These are phyloP conservation scores for Pseudogymnoascus sp. DNA, from an alignment of 2,329 filamentous ascomycete genomes.

Conservation along the genomic window DNA sequence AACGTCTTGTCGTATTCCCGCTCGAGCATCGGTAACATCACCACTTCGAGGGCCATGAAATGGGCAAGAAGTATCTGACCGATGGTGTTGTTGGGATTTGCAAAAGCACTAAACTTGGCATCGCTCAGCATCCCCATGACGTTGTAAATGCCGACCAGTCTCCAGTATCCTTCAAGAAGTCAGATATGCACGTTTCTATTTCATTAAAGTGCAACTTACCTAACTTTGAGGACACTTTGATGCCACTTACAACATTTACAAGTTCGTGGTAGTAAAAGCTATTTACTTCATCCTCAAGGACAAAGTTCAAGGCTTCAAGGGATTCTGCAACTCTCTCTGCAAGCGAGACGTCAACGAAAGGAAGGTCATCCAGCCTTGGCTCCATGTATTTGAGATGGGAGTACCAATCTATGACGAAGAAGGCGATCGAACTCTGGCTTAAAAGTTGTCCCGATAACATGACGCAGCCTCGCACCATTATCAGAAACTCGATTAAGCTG, in stretches of 20 bases:
- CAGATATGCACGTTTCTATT: constrained; percentile 9
- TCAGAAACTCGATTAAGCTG: constrained; percentile 52
- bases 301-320: constrained; percentile 34
- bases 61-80: constrained; percentile 37
- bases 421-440: constrained; percentile 40
- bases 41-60: constrained; percentile 37
- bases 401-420: constrained; percentile 37
- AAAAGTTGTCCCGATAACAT: constrained; percentile 47
- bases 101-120: constrained; percentile 34
- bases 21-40: constrained; percentile 33
- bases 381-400: constrained; percentile 35
- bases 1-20: constrained; percentile 23
- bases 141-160: constrained; percentile 34
- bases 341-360: constrained; percentile 38
- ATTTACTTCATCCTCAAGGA: constrained; percentile 36
- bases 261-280: constrained; percentile 38
- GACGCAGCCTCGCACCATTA: constrained; percentile 48
- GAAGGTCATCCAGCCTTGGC: constrained; percentile 38
- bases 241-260: constrained; percentile 33
- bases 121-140: constrained; percentile 32
- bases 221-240: constrained; percentile 19
- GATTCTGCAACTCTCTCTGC: constrained; percentile 38
- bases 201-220: constrained; percentile 15
- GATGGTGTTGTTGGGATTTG: constrained; percentile 33
- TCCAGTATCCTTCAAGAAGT: constrained; percentile 29